Percentiles rank a stretch among this genome's conserved stretches.
Evolutionary conservation across 2,329 filamentous ascomycete species (phyloP).

Genomic region (Venturia asperata): DNA sequence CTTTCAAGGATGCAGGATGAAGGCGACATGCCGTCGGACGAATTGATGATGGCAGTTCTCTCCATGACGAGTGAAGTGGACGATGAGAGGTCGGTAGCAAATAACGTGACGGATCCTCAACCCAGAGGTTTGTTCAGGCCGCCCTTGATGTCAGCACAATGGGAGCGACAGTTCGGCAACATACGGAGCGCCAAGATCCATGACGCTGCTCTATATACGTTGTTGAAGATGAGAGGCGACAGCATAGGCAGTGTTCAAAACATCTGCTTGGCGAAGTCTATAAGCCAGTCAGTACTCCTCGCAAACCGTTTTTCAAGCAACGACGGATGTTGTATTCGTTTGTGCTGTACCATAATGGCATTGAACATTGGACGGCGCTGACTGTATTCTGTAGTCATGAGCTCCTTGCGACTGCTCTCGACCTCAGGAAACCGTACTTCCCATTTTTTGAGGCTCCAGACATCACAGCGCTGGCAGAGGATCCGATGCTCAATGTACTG

Average conservation of each 20-base stretch:
- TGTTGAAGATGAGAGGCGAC: conserved; percentile 3
- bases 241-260: background rate
- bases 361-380: background rate
- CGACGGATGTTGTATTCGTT: background rate
- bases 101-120: background rate
- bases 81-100: background rate
- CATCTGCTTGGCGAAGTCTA: conserved; percentile 7
- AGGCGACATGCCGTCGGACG: conserved; percentile 3
- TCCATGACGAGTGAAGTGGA: conserved; percentile 14
- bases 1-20: conserved; percentile 4
- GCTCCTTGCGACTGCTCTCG: background rate
- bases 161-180: background rate
- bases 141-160: conserved; percentile 4
- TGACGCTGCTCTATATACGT: background rate
- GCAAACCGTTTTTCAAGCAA: background rate
- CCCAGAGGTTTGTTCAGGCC: background rate
- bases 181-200: background rate
- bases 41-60: conserved; percentile 7
- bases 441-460: conserved; percentile 2
- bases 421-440: conserved; percentile 3
- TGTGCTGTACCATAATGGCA: background rate
- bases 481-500: conserved; percentile 6
- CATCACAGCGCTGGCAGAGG: background rate
- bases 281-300: conserved; percentile 7
- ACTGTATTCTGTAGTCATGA: background rate